Evolutionary conservation across 2,329 filamentous ascomycete genomes (phyloP).

Genomic region (Cercospora citrullina): DNA sequence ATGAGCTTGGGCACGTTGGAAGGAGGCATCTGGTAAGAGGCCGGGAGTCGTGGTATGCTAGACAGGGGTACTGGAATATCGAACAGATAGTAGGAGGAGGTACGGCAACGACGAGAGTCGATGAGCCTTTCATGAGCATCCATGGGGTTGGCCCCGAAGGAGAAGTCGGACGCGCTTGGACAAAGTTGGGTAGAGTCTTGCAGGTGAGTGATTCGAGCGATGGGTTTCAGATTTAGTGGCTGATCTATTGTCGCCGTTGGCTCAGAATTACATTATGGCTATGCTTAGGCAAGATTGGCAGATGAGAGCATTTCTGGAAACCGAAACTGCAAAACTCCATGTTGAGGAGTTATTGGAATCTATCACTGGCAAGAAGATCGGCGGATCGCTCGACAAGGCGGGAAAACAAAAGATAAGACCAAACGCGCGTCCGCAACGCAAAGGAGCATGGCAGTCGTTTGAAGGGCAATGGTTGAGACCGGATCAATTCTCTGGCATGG

Average conservation of each 20-base stretch:
- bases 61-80: neutral
- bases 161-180: neutral
- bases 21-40: neutral
- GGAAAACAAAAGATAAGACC: neutral
- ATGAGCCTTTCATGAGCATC: neutral
- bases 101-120: neutral
- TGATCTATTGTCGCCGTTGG: neutral
- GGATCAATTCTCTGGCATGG: neutral
- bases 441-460: neutral
- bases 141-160: neutral
- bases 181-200: neutral
- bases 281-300: neutral
- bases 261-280: neutral
- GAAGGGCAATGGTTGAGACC: neutral
- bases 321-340: neutral
- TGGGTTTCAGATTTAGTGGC: neutral
- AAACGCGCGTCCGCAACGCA: neutral
- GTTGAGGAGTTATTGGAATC: neutral
- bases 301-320: neutral
- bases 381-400: neutral
- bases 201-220: neutral
- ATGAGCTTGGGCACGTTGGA: neutral
- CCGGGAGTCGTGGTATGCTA: neutral
- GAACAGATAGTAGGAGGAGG: neutral
- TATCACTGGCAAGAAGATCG: neutral